Conservation (phyloP, 192 early-diverging fungal genomes). For the Physocladia obscura region DNA sequence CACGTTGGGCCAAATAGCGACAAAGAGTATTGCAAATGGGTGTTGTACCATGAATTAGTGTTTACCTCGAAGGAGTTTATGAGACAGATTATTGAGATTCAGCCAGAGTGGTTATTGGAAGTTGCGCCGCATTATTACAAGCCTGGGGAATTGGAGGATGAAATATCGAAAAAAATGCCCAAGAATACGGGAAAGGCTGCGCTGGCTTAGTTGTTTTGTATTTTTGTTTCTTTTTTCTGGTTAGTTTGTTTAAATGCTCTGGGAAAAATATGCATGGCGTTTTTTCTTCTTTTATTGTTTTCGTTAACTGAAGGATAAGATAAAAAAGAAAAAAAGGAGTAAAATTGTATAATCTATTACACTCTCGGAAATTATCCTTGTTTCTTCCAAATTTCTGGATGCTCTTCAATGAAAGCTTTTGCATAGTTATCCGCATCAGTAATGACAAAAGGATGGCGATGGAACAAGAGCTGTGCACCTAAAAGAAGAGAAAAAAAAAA, state of each 20-base stretch:
- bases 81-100: conserved; percentile 90
- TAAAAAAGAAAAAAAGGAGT: too few species aligned
- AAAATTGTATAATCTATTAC: too few species aligned
- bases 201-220: neutral
- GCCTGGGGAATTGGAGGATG: conserved; percentile 60
- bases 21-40: conserved; percentile 80
- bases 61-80: conserved; percentile 93
- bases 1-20: conserved; percentile 37
- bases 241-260: neutral
- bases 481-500: neutral
- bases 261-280: neutral
- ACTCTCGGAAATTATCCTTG: too few species aligned
- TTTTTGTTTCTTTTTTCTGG: too few species aligned
- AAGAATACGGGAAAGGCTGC: conserved; percentile 42
- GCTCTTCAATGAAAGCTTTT: conserved; percentile 56
- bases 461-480: conserved; percentile 55
- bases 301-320: neutral
- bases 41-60: conserved; percentile 91
- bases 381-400: conserved; percentile 37
- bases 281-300: too few species aligned
- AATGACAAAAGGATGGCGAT: conserved; percentile 52
- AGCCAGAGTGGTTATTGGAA: conserved; percentile 82
- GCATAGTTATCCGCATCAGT: conserved; percentile 60
- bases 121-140: conserved; percentile 81
- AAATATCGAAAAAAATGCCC: conserved; percentile 44